These are phyloP conservation scores for Blattamonas nauphoetae DNA, from an alignment of 78 protist species.

Conservation along the genomic window DNA sequence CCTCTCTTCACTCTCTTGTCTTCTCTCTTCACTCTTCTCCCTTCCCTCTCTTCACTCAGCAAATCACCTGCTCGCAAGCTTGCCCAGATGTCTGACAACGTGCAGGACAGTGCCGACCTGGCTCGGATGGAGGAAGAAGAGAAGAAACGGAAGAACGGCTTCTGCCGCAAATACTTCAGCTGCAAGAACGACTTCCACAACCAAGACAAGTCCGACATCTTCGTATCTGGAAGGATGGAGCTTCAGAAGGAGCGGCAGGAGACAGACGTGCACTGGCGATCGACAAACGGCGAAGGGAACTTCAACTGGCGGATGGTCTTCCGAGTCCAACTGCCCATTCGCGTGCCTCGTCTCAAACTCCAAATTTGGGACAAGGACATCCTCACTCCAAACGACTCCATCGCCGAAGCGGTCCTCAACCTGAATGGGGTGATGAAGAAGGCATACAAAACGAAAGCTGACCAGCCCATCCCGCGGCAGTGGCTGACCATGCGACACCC, in stretches of 20 bases:
- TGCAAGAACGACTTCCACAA: conserved; percentile 18
- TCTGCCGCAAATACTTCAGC: neutral
- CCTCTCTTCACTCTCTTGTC: no score
- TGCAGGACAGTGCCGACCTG: neutral
- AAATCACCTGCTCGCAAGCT: neutral
- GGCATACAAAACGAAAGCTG: neutral
- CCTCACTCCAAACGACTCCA: conserved; percentile 22
- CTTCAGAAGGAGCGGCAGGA: conserved; percentile 13
- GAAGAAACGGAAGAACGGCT: neutral
- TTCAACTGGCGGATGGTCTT: conserved; percentile 34
- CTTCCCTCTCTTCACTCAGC: no score
- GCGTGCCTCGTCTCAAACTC: conserved; percentile 28
- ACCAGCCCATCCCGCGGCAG: neutral
- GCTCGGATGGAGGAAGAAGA: no score
- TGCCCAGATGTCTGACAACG: neutral
- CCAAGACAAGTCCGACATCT: conserved; percentile 18
- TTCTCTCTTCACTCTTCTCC: no score
- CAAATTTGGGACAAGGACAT: conserved; percentile 38
- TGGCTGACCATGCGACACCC: conserved; percentile 32
- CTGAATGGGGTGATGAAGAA: conserved; percentile 13
- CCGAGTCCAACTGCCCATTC: conserved; percentile 18
- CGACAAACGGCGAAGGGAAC: conserved; percentile 23
- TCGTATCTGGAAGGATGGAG: conserved; percentile 4
- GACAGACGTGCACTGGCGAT: conserved; percentile 25
- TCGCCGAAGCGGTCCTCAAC: conserved; percentile 20